Base-by-base conservation (phyloP, 257 asterid species). In the Capsicum chinense region DNA sequence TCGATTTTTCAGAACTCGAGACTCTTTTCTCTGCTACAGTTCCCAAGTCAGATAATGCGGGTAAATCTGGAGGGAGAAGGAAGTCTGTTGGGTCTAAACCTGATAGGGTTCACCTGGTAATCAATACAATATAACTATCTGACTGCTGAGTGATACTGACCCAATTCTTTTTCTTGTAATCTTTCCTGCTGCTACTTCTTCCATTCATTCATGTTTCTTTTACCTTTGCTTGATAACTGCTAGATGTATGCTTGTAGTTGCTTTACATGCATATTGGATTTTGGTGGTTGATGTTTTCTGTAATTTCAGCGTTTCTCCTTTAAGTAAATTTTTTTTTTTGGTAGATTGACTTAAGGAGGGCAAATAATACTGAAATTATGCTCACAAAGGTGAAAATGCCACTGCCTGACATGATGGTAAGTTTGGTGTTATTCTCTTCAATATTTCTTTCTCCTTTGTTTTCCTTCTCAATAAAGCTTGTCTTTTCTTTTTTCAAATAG, bases 331-430 rank as follows among this genome's bases (percentile, higher is more conserved):
- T 50, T 35, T 83, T 88, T 88, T 62, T 69, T 78, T 87, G 88
- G 86, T 88, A 97, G 99, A 57, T 97, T 91, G 99, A 97, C 92
- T 92, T 97, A 81, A 90, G 98, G 91, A 94, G 99, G 91, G 99
- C 98, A 83, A 93, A 95, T 89, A 97, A 97, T 88, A 95, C 99
- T 62, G 99, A 97, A 88, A 97, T 97, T 86, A 97, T 97, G 99
- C 98, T 97, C 82, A 95, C 99, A 50, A 97, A 97, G 88, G 99
- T 97, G 87, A 97, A 97, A 90, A 97, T 97, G 98, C 99, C 99
- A 84, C 99, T 97, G 88, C 98, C 99, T 64, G 99, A 97, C 90
- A 95, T 97, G 98, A 89, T 95, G 99, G 99, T 97, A 89, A 90
- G 94, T 87, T 50, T 50, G 64, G 63, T 82, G 64, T 10, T 64